Evolutionary conservation across 768 basidiomycete genomes (phyloP).

Genomic region (Russula sp.): DNA sequence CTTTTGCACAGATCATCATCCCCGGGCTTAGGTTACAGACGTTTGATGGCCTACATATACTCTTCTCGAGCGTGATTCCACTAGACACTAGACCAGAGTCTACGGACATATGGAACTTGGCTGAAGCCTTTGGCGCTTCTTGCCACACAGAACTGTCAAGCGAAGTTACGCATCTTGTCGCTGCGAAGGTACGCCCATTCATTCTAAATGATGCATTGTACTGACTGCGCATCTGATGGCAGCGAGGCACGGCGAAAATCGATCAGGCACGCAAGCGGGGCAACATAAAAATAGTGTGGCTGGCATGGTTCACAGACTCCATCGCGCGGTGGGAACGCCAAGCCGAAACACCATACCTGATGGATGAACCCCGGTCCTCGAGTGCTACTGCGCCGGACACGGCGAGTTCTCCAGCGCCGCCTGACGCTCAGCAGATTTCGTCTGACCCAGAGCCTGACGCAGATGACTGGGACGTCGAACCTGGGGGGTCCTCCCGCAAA

Average conservation of each 20-base stretch:
- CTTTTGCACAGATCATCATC: slow-evolving; percentile 66
- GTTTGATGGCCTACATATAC: slow-evolving; percentile 73
- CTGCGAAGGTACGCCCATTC: slow-evolving; percentile 61
- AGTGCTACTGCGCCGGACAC: slow-evolving; percentile 40
- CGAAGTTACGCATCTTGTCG: slow-evolving; percentile 85
- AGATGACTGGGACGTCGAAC: slow-evolving; percentile 63
- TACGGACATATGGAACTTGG: slow-evolving; percentile 82
- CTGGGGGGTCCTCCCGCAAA: slow-evolving; percentile 30
- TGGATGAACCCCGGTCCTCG: slow-evolving; percentile 49
- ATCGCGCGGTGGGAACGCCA: slow-evolving; percentile 84
- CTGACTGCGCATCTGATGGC: slow-evolving; percentile 15
- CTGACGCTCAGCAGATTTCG: slow-evolving; percentile 52
- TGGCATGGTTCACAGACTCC: slow-evolving; percentile 87
- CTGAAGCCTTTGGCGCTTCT: slow-evolving; percentile 83
- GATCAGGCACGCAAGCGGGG: slow-evolving; percentile 75
- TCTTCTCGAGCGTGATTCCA: slow-evolving; percentile 95
- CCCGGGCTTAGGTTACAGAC: slow-evolving; percentile 72
- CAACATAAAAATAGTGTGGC: slow-evolving; percentile 80
- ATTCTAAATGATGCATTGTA: slow-evolving; percentile 26
- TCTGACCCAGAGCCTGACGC: slow-evolving; percentile 64
- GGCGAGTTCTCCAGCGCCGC: slow-evolving; percentile 43
- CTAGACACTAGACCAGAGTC: slow-evolving; percentile 76
- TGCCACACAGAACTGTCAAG: slow-evolving; percentile 66
- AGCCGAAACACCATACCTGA: slow-evolving; percentile 73
- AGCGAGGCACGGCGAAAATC: slow-evolving; percentile 92